A percentile compares a stretch with the other conserved stretches of the same genome.
phyloP scores from a whole-genome alignment of 108 stramenopile genomes.

The Cylindrotheca closterium region DNA sequence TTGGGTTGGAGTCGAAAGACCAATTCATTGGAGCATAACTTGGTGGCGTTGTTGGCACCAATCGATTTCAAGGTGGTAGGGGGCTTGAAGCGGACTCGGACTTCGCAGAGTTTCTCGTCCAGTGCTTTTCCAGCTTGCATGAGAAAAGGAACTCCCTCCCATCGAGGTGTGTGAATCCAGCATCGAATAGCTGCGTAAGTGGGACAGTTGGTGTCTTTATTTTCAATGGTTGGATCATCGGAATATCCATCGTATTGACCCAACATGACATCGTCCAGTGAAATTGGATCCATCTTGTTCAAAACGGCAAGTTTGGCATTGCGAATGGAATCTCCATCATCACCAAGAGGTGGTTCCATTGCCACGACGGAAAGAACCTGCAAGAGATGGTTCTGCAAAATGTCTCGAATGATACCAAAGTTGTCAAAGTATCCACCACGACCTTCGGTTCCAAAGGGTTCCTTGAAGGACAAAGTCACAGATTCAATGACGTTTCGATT shows the following conservation, averaged over 20 bases:
- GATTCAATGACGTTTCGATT: slow-evolving; percentile 47
- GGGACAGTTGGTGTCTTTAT: slow-evolving; percentile 83
- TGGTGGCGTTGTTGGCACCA: slow-evolving; percentile 15
- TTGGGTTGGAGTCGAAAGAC: slow-evolving; percentile 90
- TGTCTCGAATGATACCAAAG: slow-evolving; percentile 93
- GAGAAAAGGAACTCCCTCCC: slow-evolving; percentile 97
- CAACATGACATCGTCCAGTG: slow-evolving; percentile 78
- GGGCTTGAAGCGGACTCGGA: slow-evolving; percentile 87
- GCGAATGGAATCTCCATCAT: slow-evolving; percentile 73
- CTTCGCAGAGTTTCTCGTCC: slow-evolving; percentile 89
- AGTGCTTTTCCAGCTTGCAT: slow-evolving; percentile 97
- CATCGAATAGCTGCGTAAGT: slow-evolving; percentile 89
- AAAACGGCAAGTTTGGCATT: slow-evolving; percentile 93
- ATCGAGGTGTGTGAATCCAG: slow-evolving; percentile 90
- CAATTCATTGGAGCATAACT: slow-evolving; percentile 80
- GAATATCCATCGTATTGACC: slow-evolving; percentile 96
- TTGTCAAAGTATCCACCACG: slow-evolving; percentile 96
- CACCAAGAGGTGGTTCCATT: slow-evolving; percentile 76
- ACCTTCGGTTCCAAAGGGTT: slow-evolving; percentile 86
- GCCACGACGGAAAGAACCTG: slow-evolving; percentile 84
- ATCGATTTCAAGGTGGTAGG: slow-evolving; percentile 53
- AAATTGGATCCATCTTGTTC: slow-evolving; percentile 68
- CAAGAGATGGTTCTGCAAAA: slow-evolving; percentile 94
- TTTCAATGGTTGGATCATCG: slow-evolving; percentile 84
- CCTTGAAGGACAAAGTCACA: slow-evolving; percentile 69